phyloP scores from a whole-genome alignment of 495 filamentous ascomycete species.

The Viridothelium virens region DNA sequence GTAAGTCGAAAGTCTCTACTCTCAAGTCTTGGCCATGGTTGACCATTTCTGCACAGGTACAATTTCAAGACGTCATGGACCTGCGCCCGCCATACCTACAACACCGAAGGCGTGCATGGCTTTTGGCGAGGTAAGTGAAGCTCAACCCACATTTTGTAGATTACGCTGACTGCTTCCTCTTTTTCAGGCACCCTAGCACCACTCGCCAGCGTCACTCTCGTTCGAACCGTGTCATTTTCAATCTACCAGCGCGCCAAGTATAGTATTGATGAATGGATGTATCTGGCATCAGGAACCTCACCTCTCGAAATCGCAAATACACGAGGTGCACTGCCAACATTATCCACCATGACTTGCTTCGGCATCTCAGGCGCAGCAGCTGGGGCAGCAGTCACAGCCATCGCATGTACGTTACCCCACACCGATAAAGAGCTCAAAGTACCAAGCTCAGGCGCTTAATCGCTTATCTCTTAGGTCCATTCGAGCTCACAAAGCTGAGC shows the following conservation, averaged over 20 bases:
- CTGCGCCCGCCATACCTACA: constrained; percentile 65
- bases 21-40: background rate
- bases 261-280: constrained; percentile 57
- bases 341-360: constrained; percentile 65
- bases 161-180: background rate
- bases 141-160: background rate
- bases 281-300: constrained; percentile 55
- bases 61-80: constrained; percentile 59
- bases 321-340: constrained; percentile 58
- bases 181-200: constrained; percentile 65
- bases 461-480: constrained; percentile 54
- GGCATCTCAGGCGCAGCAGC: constrained; percentile 69
- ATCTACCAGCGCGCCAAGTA: constrained; percentile 83
- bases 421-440: constrained; percentile 7
- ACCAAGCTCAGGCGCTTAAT: constrained; percentile 1
- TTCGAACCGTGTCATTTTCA: constrained; percentile 87
- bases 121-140: constrained; percentile 62
- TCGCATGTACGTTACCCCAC: constrained; percentile 62
- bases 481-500: constrained; percentile 88
- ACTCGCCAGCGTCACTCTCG: constrained; percentile 77
- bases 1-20: constrained; percentile 34
- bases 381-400: constrained; percentile 68
- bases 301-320: constrained; percentile 65
- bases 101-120: constrained; percentile 59
- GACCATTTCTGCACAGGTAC: constrained; percentile 43